phyloP scores from a whole-genome alignment of 164 flowering plant species.

The Protea cynaroides region DNA sequence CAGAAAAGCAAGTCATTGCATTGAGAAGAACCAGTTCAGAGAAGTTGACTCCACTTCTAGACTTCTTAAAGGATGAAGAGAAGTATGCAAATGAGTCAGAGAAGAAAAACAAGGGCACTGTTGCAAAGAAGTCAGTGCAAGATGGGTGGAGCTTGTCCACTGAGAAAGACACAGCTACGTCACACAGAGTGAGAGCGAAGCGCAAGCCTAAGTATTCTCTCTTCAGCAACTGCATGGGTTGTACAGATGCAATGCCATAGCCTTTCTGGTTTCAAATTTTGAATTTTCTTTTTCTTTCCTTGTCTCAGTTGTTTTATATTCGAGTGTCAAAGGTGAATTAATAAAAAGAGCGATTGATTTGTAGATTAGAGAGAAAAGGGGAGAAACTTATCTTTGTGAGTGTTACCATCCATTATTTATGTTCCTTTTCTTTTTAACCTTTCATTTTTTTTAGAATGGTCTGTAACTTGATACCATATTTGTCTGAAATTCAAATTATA shows the following conservation, averaged over 20 bases:
- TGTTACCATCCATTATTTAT: neutral
- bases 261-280: neutral
- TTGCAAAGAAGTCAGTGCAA: constrained; percentile 14
- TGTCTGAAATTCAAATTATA: neutral
- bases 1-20: constrained; percentile 25
- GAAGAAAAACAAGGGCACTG: constrained; percentile 19
- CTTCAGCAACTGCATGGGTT: constrained; percentile 51
- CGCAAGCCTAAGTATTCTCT: constrained; percentile 33
- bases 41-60: constrained; percentile 30
- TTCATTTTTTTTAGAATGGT: too few relatives aligned
- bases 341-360: neutral
- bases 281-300: neutral
- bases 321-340: neutral
- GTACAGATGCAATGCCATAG: constrained; percentile 31
- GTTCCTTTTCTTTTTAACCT: too few relatives aligned
- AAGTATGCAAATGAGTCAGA: constrained; percentile 10
- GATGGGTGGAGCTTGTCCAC: constrained; percentile 7
- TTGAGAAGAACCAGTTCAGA: constrained; percentile 38
- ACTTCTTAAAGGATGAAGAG: constrained; percentile 29
- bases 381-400: neutral
- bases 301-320: constrained; percentile 1
- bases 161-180: constrained; percentile 12
- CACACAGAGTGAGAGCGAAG: constrained; percentile 29
- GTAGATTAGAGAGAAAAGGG: neutral
- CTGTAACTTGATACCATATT: too few relatives aligned